A percentile compares a stretch with the other conserved stretches of the same genome.
phyloP scores from a whole-genome alignment of 345 rosid genomes.

The Physaria fendleri region DNA sequence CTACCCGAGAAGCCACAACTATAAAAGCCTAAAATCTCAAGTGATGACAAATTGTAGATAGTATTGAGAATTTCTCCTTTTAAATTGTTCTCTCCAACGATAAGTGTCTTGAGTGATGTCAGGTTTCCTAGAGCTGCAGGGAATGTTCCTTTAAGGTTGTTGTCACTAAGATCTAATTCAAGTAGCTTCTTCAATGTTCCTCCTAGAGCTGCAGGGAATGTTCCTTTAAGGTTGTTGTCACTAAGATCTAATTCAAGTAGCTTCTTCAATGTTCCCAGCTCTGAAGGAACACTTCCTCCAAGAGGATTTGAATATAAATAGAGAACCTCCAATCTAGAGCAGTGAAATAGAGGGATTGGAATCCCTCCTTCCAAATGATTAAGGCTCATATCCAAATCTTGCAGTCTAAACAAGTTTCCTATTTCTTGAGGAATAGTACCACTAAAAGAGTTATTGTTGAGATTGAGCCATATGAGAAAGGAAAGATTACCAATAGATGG shows the following conservation, averaged over 20 bases:
- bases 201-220: no score
- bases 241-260: no score
- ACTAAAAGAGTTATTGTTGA: background rate
- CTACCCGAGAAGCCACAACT: background rate
- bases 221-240: no score
- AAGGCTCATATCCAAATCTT: background rate
- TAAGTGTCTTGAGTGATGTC: background rate
- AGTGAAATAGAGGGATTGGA: background rate
- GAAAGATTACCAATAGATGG: no score
- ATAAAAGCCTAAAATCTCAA: background rate
- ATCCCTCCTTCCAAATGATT: background rate
- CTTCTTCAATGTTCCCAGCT: no score
- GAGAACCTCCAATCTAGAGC: background rate
- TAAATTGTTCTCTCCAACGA: accelerated
- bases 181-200: background rate
- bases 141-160: background rate
- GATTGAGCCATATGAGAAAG: background rate
- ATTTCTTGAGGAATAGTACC: background rate
- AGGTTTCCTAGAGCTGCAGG: background rate
- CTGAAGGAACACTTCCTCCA: background rate
- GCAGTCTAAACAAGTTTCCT: background rate
- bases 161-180: accelerated
- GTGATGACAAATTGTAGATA: slow-evolving; percentile 1
- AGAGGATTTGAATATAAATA: background rate
- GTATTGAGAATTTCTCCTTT: background rate